phyloP scores from a whole-genome alignment of 2,329 filamentous ascomycete species.

The Calonectria leucothoes region DNA sequence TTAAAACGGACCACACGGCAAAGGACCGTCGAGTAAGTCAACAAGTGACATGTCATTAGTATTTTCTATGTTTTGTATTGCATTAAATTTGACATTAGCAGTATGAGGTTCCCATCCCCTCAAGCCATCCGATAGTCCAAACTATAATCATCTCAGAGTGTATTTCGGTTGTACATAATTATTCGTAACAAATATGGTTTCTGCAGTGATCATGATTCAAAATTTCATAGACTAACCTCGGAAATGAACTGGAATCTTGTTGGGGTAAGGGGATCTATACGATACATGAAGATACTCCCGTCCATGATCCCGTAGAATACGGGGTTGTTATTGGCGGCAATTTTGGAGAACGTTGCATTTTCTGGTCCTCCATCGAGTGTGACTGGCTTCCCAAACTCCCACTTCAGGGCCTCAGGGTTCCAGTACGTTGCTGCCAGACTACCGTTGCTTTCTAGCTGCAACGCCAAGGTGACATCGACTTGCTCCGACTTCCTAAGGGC shows the following conservation, averaged over 20 bases:
- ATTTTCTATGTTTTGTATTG: not conserved
- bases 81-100: not conserved
- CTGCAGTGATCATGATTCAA: not conserved
- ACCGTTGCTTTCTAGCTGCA: slow-evolving; percentile 4
- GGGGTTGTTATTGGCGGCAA: not conserved
- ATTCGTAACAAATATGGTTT: not conserved
- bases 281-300: not conserved
- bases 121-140: not conserved
- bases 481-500: no score
- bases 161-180: not conserved
- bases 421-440: not conserved
- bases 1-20: not conserved
- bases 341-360: not conserved
- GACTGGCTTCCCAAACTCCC: slow-evolving; percentile 2
- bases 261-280: not conserved
- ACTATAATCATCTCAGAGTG: not conserved
- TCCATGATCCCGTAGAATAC: not conserved
- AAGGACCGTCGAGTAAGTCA: not conserved
- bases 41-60: not conserved
- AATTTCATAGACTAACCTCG: not conserved
- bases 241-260: not conserved
- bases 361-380: not conserved
- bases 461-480: not conserved
- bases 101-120: not conserved
- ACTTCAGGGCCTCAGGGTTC: not conserved